These are phyloP conservation scores for Bryoerythrophyllum caledonicum DNA, from an alignment of 225 moss, liverwort and hornwort species.

Conservation along the genomic window DNA sequence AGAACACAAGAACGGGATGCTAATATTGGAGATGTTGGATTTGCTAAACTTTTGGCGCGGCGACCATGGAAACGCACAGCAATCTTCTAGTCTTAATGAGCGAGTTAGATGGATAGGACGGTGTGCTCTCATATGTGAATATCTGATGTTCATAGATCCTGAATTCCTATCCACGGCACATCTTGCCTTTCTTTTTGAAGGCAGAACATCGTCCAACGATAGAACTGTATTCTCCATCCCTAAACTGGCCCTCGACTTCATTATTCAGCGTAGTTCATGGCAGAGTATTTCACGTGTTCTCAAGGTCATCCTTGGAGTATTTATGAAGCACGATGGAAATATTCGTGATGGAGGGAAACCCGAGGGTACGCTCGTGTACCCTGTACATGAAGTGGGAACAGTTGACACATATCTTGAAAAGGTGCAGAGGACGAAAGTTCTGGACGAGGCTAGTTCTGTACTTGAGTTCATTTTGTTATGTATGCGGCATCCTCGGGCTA, in stretches of 20 bases:
- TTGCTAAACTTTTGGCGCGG: constrained; percentile 35
- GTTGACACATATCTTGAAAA: constrained; percentile 26
- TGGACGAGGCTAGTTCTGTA: constrained; percentile 55
- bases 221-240: constrained; percentile 37
- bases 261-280: constrained; percentile 85
- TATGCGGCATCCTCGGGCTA: constrained; percentile 79
- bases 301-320: constrained; percentile 49
- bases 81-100: constrained; percentile 33
- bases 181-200: constrained; percentile 55
- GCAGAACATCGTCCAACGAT: constrained; percentile 23
- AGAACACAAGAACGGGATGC: constrained; percentile 27
- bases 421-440: constrained; percentile 29
- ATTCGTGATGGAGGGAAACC: not conserved
- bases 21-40: constrained; percentile 50
- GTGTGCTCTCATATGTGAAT: constrained; percentile 74
- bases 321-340: constrained; percentile 26
- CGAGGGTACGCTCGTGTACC: not conserved
- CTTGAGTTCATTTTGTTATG: constrained; percentile 78
- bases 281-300: constrained; percentile 58
- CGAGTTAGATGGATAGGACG: constrained; percentile 72
- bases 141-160: constrained; percentile 74
- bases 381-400: constrained; percentile 16
- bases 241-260: constrained; percentile 48
- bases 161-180: constrained; percentile 61
- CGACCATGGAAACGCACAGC: constrained; percentile 28